Evolutionary conservation across 306 rosid genomes (phyloP).

Genomic region (Pachyrhizus erosus): DNA sequence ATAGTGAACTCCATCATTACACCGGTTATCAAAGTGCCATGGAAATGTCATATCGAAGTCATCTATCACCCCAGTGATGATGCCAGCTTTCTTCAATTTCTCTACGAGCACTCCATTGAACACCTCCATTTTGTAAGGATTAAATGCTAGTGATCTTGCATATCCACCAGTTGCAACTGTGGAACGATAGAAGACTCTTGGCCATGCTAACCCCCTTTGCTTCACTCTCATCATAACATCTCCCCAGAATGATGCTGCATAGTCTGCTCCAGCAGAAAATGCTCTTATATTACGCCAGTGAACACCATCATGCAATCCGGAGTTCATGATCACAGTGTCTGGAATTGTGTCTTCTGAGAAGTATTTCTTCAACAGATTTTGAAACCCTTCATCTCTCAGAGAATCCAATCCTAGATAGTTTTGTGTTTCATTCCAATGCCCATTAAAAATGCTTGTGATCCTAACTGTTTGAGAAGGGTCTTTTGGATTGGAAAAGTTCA

Average conservation of each 20-base stretch:
- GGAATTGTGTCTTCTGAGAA: constrained; percentile 77
- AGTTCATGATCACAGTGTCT: constrained; percentile 83
- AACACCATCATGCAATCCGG: constrained; percentile 86
- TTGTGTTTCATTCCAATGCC: constrained; percentile 91
- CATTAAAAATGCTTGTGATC: constrained; percentile 90
- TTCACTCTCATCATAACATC: constrained; percentile 60
- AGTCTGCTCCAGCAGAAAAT: constrained; percentile 67
- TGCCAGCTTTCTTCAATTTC: constrained; percentile 67
- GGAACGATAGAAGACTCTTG: constrained; percentile 73
- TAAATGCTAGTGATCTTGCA: constrained; percentile 76
- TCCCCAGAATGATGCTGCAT: constrained; percentile 86
- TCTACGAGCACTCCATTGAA: constrained; percentile 73
- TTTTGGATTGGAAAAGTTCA: constrained; percentile 76
- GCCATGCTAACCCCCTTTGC: constrained; percentile 66
- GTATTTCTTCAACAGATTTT: constrained; percentile 61
- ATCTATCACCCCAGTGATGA: constrained; percentile 76
- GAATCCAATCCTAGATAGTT: constrained; percentile 87
- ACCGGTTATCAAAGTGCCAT: constrained; percentile 89
- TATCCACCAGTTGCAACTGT: constrained; percentile 88
- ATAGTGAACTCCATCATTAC: constrained; percentile 90
- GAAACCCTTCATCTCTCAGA: constrained; percentile 73
- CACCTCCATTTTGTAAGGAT: constrained; percentile 90
- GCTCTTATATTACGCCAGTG: constrained; percentile 69
- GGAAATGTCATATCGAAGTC: constrained; percentile 90
- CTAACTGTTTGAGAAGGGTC: constrained; percentile 76